Evolutionary conservation across 2,329 filamentous ascomycete genomes (phyloP), one percentile per base, ranked within the genome.

Genomic region (Scopulariopsis brevicaulis): DNA sequence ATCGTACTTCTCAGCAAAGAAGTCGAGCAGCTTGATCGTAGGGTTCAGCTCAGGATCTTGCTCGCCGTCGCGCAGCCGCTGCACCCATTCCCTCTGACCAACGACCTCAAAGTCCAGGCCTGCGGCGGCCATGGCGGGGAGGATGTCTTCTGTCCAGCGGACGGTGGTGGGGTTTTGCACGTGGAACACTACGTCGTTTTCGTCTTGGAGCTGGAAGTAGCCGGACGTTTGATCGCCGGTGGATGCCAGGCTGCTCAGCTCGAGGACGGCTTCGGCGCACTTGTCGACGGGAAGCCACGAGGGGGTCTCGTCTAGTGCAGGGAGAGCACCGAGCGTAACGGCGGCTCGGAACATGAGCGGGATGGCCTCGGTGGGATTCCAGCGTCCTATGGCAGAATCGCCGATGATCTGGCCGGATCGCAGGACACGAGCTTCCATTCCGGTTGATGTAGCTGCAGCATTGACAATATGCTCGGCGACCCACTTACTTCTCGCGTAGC

Each of bases 1-100:
- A 54, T 77, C 74, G 60, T 82, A 82, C 63, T 81, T 81, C 2
- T 68, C 68, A 4, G 71, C 66, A 60, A 78, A 81, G 67, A 78
- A 82, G 28, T 79, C 73, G 1, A 79, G 61, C 25, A 82, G 65
- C 65, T 80, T 81, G 59, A 78, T 70, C 0, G 75, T 73, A 14
- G 79, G 78, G 60, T 81, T 82, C 7, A 62, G 63, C n/a, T 66
- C 63, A 0, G 77, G 75, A 63, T 83, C 77, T 2, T 69, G 71
- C 55, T 81, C 73, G 2, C 74, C 74, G 11, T 40, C 37, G 37
- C 37, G 37, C 37, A 40, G 37, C 4, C 37, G 65, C 5, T 66
- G 61, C 20, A 80, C 65, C 77, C 77, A 80, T 57, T 77, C 71
- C 10, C 67, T 65, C 46, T 73, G 68, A 2, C 71, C 60, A 1